Evolutionary conservation across 2,329 filamentous ascomycete species (phyloP).

Genomic region (Kalaharituber pfeilii): DNA sequence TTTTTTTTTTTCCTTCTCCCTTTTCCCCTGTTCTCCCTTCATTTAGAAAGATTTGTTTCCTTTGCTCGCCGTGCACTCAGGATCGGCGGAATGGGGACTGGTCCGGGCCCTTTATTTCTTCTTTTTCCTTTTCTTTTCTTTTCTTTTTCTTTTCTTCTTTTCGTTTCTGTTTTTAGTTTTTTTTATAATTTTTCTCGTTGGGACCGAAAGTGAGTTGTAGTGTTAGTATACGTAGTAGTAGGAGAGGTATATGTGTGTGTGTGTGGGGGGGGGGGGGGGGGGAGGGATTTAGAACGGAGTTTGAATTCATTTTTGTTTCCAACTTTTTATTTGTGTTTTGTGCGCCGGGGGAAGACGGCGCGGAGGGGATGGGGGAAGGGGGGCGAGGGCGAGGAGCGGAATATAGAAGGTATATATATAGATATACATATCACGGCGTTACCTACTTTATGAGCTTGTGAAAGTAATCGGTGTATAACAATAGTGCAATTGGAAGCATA

Average conservation of each 20-base stretch:
- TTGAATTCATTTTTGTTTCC: background rate
- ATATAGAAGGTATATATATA: background rate
- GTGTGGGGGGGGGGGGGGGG: no score
- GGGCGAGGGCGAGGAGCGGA: background rate
- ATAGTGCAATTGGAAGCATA: no score
- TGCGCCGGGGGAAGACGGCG: no score
- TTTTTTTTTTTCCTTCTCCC: background rate
- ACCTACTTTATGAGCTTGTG: background rate
- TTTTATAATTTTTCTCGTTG: background rate
- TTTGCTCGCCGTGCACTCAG: background rate
- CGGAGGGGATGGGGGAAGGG: background rate
- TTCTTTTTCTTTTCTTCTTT: background rate
- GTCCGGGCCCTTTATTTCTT: background rate
- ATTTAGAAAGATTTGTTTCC: background rate
- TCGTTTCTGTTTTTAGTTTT: background rate
- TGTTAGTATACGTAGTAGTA: background rate
- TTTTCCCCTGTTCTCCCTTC: background rate
- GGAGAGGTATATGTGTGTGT: no score
- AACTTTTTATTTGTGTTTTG: background rate
- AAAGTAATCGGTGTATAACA: background rate
- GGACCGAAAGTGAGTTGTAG: background rate
- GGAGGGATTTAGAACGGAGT: background rate
- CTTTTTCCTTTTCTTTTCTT: background rate
- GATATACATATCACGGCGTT: background rate
- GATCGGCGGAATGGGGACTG: background rate